A percentile compares a stretch with the other conserved stretches of the same genome.
These are phyloP conservation scores for Candida suzukii DNA, from an alignment of 805 yeast species.

Conservation along the genomic window DNA sequence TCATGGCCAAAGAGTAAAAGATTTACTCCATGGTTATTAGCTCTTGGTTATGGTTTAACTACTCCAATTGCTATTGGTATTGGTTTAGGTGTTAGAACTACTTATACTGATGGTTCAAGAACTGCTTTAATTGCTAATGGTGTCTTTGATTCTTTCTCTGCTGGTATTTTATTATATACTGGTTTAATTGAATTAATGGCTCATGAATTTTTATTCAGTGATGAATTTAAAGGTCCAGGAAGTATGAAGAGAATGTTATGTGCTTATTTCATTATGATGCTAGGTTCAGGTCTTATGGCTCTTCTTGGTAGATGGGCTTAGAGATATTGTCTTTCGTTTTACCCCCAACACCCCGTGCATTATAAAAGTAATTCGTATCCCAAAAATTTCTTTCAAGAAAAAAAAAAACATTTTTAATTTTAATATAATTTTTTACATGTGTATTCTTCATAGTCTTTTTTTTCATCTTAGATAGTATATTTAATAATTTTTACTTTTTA, in stretches of 20 bases:
- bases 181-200: constrained; percentile 78
- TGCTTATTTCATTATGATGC: constrained; percentile 48
- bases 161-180: constrained; percentile 73
- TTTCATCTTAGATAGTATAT: too few relatives aligned
- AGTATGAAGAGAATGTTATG: constrained; percentile 43
- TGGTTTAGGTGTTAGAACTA: constrained; percentile 66
- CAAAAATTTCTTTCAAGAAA: too few relatives aligned
- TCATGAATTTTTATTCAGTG: constrained; percentile 59
- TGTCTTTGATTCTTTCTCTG: constrained; percentile 64
- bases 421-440: too few relatives aligned
- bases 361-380: background rate
- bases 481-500: too few relatives aligned
- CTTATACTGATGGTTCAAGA: constrained; percentile 53
- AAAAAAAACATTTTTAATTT: too few relatives aligned
- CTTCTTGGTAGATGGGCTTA: constrained; percentile 69
- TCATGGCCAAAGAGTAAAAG: constrained; percentile 35
- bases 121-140: constrained; percentile 62
- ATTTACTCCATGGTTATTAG: constrained; percentile 52
- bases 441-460: too few relatives aligned
- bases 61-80: constrained; percentile 75
- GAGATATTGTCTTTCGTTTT: too few relatives aligned
- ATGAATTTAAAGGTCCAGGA: constrained; percentile 54
- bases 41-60: constrained; percentile 42
- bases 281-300: constrained; percentile 76
- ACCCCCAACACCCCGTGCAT: too few relatives aligned